Conservation (phyloP, 306 rosid genomes). For the Lotus japonicus region DNA sequence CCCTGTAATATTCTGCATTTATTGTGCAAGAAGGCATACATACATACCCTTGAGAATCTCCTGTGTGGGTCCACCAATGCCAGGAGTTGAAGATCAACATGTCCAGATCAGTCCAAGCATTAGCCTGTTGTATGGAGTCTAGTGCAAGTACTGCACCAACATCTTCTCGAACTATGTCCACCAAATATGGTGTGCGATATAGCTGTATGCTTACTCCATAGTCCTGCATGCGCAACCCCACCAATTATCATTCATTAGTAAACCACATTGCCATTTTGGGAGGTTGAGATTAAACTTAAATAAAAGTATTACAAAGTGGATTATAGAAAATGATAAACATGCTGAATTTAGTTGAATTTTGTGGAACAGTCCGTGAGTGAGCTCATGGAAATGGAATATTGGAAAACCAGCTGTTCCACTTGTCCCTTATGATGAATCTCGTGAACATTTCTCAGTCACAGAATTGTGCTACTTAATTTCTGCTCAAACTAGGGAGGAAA, state of each 20-base stretch:
- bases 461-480: too few species aligned
- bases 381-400: too few species aligned
- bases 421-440: too few species aligned
- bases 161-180: conserved; percentile 51
- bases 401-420: too few species aligned
- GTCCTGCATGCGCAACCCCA: conserved; percentile 39
- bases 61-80: conserved; percentile 96
- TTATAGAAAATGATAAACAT: not conserved
- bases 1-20: too few species aligned
- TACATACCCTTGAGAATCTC: conserved; percentile 67
- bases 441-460: too few species aligned
- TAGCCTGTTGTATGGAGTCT: conserved; percentile 56
- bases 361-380: too few species aligned
- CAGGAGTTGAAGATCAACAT: conserved; percentile 81
- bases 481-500: too few species aligned
- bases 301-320: too few species aligned
- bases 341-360: not conserved
- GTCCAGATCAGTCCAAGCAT: conserved; percentile 69
- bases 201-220: conserved; percentile 53
- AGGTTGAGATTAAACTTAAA: not conserved
- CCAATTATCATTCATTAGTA: not conserved
- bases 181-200: conserved; percentile 74
- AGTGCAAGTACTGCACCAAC: conserved; percentile 62
- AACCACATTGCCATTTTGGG: conserved; percentile 10
- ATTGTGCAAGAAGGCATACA: too few species aligned